These are phyloP conservation scores for Penicillium sp. DNA, from an alignment of 2,329 filamentous ascomycete species.

Conservation along the genomic window DNA sequence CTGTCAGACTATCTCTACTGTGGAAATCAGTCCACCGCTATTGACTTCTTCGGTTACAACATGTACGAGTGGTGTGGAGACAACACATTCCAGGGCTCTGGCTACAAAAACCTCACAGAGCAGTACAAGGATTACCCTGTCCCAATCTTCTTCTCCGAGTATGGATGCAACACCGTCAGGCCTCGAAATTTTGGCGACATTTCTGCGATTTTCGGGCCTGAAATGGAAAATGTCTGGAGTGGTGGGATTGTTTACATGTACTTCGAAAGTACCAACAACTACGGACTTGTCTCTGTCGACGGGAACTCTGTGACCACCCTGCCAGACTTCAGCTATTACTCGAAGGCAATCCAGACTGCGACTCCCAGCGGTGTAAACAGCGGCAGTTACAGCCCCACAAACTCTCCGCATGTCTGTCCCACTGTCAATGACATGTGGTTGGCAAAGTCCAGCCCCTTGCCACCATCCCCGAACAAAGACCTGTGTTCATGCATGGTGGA, in stretches of 20 bases:
- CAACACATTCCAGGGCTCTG: conserved; percentile 71
- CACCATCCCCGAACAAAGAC: conserved; percentile 72
- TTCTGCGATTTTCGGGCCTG: conserved; percentile 68
- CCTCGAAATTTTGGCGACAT: conserved; percentile 83
- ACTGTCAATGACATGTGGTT: conserved; percentile 58
- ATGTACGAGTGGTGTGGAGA: conserved; percentile 98
- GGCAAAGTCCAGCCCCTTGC: conserved; percentile 64
- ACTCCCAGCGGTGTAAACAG: conserved; percentile 2
- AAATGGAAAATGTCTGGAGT: conserved; percentile 84
- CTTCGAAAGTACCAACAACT: conserved; percentile 85
- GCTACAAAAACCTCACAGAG: conserved; percentile 74
- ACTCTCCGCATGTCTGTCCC: conserved; percentile 1
- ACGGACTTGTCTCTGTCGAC: conserved; percentile 64
- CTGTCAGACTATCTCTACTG: conserved; percentile 95
- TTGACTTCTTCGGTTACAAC: conserved; percentile 99
- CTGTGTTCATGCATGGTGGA: conserved; percentile 84
- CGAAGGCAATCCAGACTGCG: conserved; percentile 1
- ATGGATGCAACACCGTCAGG: conserved; percentile 79
- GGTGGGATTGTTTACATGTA: conserved; percentile 99
- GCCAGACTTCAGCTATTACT: conserved; percentile 5
- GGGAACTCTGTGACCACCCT: conserved; percentile 61
- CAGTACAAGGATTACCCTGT: conserved; percentile 87
- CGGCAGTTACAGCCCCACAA: background rate
- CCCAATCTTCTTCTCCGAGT: conserved; percentile 95
- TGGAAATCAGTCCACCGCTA: conserved; percentile 61